phyloP scores from a whole-genome alignment of 2,329 filamentous ascomycete genomes.

The Magnaporthiopsis rhizophila region DNA sequence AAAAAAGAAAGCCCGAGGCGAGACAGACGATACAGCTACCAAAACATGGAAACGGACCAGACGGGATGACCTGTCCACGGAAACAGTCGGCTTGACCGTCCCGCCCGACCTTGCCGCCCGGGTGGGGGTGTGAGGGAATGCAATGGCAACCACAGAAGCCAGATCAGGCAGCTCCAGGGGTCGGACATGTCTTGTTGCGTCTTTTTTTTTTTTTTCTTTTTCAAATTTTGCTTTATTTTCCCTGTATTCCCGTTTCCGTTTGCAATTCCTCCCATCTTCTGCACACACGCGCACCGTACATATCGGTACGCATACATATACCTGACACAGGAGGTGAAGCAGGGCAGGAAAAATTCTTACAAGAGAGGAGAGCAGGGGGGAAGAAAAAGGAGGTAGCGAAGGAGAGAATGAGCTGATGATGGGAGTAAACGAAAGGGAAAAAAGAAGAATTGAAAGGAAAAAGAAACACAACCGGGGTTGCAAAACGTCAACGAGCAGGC shows the following conservation, averaged over 20 bases:
- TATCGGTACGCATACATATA: neutral
- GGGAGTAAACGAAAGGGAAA: no score
- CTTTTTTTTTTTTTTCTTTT: no score
- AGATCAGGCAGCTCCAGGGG: neutral
- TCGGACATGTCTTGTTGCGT: neutral
- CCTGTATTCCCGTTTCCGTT: no score
- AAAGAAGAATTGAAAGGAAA: no score
- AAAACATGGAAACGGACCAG: neutral
- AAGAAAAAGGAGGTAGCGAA: neutral
- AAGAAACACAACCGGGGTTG: neutral
- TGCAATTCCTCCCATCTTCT: neutral
- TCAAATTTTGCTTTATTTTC: no score
- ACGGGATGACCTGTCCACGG: neutral
- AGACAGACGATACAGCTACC: neutral
- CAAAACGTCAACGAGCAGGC: neutral
- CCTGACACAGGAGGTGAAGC: neutral
- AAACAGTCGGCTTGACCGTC: neutral
- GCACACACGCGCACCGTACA: no score
- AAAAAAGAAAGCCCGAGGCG: neutral
- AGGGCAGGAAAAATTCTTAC: neutral
- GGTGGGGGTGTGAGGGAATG: no score
- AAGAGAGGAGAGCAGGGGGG: neutral
- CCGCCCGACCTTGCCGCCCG: neutral
- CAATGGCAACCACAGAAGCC: neutral
- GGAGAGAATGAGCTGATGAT: neutral